These are phyloP conservation scores for Hyaloperonospora brassicae DNA, from an alignment of 352 stramenopile species.

Conservation along the genomic window DNA sequence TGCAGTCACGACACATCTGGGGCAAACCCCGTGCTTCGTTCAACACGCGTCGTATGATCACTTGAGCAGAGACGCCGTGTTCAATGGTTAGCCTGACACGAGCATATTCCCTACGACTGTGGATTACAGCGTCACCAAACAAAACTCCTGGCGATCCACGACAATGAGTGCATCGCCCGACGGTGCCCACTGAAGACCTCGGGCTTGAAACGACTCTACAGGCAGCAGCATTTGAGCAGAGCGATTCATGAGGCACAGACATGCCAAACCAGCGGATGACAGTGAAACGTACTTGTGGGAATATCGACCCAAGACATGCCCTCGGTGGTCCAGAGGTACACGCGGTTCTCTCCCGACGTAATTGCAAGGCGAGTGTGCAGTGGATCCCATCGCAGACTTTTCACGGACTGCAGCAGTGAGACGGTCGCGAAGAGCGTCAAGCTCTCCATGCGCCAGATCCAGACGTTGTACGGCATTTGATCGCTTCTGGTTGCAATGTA, in stretches of 20 bases:
- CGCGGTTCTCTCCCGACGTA: constrained; percentile 46
- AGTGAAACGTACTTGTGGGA: constrained; percentile 29
- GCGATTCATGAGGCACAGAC: neutral
- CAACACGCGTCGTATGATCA: constrained; percentile 59
- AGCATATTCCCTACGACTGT: neutral
- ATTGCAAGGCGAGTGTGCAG: constrained; percentile 42
- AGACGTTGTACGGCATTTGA: constrained; percentile 78
- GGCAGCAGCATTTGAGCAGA: constrained; percentile 2
- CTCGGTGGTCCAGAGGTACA: constrained; percentile 60
- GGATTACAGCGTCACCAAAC: constrained; percentile 42
- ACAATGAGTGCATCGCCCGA: constrained; percentile 41
- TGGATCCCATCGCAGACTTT: constrained; percentile 59
- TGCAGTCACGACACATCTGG: too few species aligned
- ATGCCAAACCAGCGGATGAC: neutral
- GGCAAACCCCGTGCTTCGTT: too few species aligned
- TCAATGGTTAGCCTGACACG: too few species aligned
- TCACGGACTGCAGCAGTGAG: constrained; percentile 53
- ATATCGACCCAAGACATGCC: constrained; percentile 72
- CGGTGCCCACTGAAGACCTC: constrained; percentile 61
- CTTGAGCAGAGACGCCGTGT: constrained; percentile 18
- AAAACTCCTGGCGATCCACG: constrained; percentile 63
- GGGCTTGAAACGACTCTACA: constrained; percentile 56
- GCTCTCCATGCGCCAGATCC: constrained; percentile 73
- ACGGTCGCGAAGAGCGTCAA: constrained; percentile 61
- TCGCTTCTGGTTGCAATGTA: constrained; percentile 76